Conservation (phyloP, 1,284 basidiomycete species). For the Meira miltonrushii region DNA sequence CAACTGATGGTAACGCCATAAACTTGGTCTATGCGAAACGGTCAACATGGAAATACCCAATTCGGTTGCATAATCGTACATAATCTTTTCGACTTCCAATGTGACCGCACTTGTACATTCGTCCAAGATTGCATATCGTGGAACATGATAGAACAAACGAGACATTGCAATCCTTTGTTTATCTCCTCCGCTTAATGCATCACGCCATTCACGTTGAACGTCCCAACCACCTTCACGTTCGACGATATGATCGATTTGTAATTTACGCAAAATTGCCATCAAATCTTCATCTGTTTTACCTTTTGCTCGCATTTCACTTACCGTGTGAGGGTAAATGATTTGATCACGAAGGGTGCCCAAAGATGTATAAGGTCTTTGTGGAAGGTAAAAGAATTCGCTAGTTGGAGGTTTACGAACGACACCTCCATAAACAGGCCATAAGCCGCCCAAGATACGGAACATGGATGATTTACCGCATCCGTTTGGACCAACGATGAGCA, state of each 20-base stretch:
- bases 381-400: slow-evolving; percentile 86
- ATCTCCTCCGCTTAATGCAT: slow-evolving; percentile 76
- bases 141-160: slow-evolving; percentile 87
- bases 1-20: slow-evolving; percentile 88
- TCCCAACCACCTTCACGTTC: slow-evolving; percentile 97
- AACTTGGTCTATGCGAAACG: slow-evolving; percentile 61
- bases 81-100: slow-evolving; percentile 80
- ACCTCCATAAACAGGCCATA: slow-evolving; percentile 96
- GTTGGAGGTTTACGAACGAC: slow-evolving; percentile 86
- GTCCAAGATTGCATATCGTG: slow-evolving; percentile 94
- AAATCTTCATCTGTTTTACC: slow-evolving; percentile 65
- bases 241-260: slow-evolving; percentile 82
- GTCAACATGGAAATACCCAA: slow-evolving; percentile 52
- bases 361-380: slow-evolving; percentile 82
- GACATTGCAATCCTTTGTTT: slow-evolving; percentile 87
- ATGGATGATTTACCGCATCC: slow-evolving; percentile 61
- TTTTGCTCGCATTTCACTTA: slow-evolving; percentile 53
- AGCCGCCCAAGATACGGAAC: slow-evolving; percentile 88
- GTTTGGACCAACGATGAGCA: slow-evolving; percentile 59
- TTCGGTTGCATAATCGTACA: slow-evolving; percentile 87
- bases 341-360: slow-evolving; percentile 91
- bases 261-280: slow-evolving; percentile 66
- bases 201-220: slow-evolving; percentile 80
- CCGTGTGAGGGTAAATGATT: slow-evolving; percentile 72
- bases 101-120: slow-evolving; percentile 94